Base-by-base conservation (phyloP, 257 asterid species). In the Cordia subcordata region DNA sequence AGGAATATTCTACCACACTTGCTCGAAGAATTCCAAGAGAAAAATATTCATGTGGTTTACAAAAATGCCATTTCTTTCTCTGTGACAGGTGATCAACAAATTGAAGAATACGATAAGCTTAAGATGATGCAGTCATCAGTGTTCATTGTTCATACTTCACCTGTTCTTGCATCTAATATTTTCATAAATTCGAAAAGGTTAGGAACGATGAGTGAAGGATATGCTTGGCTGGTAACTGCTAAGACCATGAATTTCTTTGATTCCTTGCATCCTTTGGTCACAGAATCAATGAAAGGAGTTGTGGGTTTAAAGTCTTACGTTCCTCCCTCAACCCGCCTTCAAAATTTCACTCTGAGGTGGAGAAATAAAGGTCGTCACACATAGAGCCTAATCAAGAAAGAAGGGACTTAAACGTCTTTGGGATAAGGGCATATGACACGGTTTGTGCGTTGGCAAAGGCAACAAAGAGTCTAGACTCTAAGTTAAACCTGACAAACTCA, bases 381-480 rank as follows among this genome's bases (percentile, higher is more conserved):
- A 53, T 37, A 47, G 68, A 55, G 46, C 32, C 64, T 27, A 17
- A 42, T 54, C 5, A 53, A 52, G 71, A 57, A 54, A n/a, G n/a
- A 10, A 50, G 53, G 69, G 69, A 52, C 8, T 40, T 72, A 46
- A 70, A 62, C 59, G 64, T 53, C 32, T 62, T 53, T 10, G 78
- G 78, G 40, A 27, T 75, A 37, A 53, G 77, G 81, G 81, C 81
- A 51, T 81, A 81, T 67, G 76, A 81, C 57, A 68, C 82, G 16
- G 37, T 68, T 21, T 75, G 72, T 76, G 67, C 57, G 10, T 38
- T 81, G 4, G 80, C 78, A 44, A 63, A 69, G 44, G 80, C 80
- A n/a, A n/a, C 63, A 20, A 72, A 64, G 60, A 74, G 60, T 17
- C 27, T 74, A 21, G 56, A 61, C 16, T 11, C 21, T 17, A 13